phyloP scores from a whole-genome alignment of 148 eudicot species.

The Amaranthus cruentus region DNA sequence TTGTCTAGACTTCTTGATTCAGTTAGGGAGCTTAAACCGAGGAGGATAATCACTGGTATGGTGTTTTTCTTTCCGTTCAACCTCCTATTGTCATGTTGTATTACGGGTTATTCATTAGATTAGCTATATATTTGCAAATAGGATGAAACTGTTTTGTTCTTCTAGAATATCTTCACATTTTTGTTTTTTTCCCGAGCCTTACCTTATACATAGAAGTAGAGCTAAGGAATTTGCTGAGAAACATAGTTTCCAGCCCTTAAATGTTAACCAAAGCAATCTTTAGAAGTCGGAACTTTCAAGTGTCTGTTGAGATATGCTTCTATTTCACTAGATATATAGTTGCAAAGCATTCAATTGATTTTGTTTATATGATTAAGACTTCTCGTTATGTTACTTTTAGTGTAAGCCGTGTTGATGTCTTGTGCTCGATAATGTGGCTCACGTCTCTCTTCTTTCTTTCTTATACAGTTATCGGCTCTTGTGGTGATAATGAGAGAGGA shows the following conservation, averaged over 20 bases:
- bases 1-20: conserved; percentile 87
- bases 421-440: conserved; percentile 11
- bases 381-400: neutral
- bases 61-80: neutral
- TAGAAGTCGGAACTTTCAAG: neutral
- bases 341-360: neutral
- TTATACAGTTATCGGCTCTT: conserved; percentile 71
- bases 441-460: conserved; percentile 6
- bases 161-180: neutral
- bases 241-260: neutral
- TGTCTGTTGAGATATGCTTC: neutral
- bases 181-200: too few relatives aligned
- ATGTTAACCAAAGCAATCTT: neutral
- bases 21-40: conserved; percentile 82
- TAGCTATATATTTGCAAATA: neutral
- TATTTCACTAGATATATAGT: neutral
- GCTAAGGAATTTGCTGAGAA: neutral
- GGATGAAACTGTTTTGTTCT: neutral
- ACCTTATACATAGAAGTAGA: too few relatives aligned
- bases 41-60: conserved; percentile 87
- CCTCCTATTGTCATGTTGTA: neutral
- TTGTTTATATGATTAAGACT: neutral
- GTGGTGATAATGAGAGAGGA: conserved; percentile 79
- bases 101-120: neutral
- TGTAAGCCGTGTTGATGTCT: neutral